These are phyloP conservation scores for Metroxylon sagu DNA, from an alignment of 176 grass and related monocot genomes.

Conservation along the genomic window DNA sequence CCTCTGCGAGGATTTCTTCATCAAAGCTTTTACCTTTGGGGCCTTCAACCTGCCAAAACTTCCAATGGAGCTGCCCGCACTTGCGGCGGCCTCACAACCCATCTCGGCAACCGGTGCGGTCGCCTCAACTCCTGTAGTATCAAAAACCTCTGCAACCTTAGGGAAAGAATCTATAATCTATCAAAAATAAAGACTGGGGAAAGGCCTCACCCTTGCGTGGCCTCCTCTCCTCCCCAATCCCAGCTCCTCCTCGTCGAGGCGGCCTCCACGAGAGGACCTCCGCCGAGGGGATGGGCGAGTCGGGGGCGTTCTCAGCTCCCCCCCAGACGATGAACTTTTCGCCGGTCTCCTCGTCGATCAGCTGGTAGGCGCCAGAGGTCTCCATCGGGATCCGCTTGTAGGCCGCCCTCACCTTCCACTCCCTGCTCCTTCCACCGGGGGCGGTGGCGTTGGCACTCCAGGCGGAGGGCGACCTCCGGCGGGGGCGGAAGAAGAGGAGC, in stretches of 20 bases:
- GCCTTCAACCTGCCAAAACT: slow-evolving; percentile 62
- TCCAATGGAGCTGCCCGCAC: slow-evolving; percentile 9
- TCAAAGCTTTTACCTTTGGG: slow-evolving; percentile 43
- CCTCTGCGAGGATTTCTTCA: slow-evolving; percentile 26
- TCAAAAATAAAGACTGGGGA: background rate
- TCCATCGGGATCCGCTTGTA: slow-evolving; percentile 58
- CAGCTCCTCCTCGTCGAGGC: background rate
- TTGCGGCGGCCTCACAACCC: background rate
- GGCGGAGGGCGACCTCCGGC: too few species aligned
- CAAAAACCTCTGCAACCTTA: slow-evolving; percentile 11
- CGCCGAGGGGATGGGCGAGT: slow-evolving; percentile 31
- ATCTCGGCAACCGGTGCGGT: slow-evolving; percentile 6
- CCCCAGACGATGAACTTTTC: slow-evolving; percentile 75
- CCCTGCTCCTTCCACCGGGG: too few species aligned
- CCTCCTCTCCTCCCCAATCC: background rate
- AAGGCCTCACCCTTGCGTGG: slow-evolving; percentile 4
- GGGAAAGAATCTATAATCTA: background rate
- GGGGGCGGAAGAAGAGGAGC: too few species aligned
- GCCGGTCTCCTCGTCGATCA: slow-evolving; percentile 57
- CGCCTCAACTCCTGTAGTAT: slow-evolving; percentile 20
- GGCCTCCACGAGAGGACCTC: slow-evolving; percentile 40
- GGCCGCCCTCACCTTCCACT: too few species aligned
- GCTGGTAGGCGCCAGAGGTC: slow-evolving; percentile 57
- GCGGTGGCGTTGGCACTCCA: too few species aligned
- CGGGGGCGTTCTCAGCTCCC: slow-evolving; percentile 37